Evolutionary conservation across 139 green algal genomes (phyloP), one percentile per base, ranked within the genome.

Genomic region (Ettlia oleoabundans): DNA sequence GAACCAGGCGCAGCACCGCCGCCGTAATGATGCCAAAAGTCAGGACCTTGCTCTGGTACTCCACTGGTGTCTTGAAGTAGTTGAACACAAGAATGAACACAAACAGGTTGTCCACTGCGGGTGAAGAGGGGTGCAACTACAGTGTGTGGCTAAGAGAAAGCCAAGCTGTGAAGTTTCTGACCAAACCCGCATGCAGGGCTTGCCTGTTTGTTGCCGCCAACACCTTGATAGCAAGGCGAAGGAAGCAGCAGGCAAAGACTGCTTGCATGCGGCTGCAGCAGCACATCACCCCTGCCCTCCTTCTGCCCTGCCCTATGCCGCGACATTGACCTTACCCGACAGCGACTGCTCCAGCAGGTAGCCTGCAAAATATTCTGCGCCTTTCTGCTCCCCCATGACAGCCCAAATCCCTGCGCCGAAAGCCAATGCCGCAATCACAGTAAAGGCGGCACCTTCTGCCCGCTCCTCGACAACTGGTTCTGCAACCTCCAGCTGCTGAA

Each of bases 1-100:
- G 92, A 28, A 97, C 81, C 9, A 91, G 77, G 35, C 97, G 90
- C 82, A 99, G 90, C 2, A 99, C 84, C 1, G 95, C 94, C 10
- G 96, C 96, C 8, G 95, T 95, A 2, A 70, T 84, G 41, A 99
- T 97, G 70, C 96, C 96, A 41, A 94, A 99, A 0, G 82, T 91
- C 26, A 99, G 86, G 83, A 99, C 89, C 86, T 94, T 97, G 42
- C 81, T 83, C 86, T 98, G 95, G 38, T 84, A 90, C 6, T 88
- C 81, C 13, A 68, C 30, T 0, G 93, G 93, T 2, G 93, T 96
- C 66, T 94, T 91, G 85, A 98, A 95, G 82, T 96, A 97, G n/a
- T 90, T 90, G 86, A 99, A 99, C 1, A 99, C 91, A 18, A 99
- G 92, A 33, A 98, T 90, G 76, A 99, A 99, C 19, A 99, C 96